These are phyloP conservation scores for Phytophthora boehmeriae DNA, from an alignment of 352 stramenopile genomes.

Conservation along the genomic window DNA sequence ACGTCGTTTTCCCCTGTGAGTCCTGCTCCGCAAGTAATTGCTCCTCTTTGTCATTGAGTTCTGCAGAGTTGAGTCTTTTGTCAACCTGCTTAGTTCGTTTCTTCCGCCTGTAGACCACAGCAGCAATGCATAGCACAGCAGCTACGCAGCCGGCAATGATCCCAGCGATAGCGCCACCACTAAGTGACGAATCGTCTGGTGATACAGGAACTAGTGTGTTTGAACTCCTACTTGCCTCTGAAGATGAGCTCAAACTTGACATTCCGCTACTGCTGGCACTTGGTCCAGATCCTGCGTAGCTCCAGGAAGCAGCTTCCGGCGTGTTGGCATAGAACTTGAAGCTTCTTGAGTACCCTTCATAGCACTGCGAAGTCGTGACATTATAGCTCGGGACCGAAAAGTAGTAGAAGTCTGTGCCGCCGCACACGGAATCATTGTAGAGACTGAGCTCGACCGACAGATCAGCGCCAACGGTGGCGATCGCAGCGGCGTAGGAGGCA, in stretches of 20 bases:
- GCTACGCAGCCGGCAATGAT: conserved; percentile 20
- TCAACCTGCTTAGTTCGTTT: background rate
- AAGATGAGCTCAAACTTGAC: no score
- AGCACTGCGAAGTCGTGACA: conserved; percentile 18
- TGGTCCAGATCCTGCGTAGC: background rate
- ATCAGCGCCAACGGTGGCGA: conserved; percentile 11
- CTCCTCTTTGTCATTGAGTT: conserved; percentile 3
- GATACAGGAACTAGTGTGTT: background rate
- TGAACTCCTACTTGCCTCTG: background rate
- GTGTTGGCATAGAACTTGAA: conserved; percentile 10
- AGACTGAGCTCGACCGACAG: conserved; percentile 22
- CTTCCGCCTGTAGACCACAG: conserved; percentile 11
- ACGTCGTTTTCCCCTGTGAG: conserved; percentile 13
- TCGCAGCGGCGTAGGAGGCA: conserved; percentile 13
- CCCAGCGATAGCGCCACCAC: conserved; percentile 19
- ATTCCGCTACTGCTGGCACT: background rate
- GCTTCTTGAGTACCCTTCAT: conserved; percentile 9
- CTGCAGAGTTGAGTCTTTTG: background rate
- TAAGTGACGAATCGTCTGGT: conserved; percentile 20
- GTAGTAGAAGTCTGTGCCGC: conserved; percentile 12
- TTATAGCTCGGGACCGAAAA: conserved; percentile 10
- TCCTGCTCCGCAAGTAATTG: conserved; percentile 14
- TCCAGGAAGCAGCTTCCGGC: background rate
- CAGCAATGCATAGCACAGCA: conserved; percentile 4
- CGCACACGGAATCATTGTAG: conserved; percentile 17